These are phyloP conservation scores for Umbelopsis sp. DNA, from an alignment of 371 early-diverging fungal species.

Conservation along the genomic window DNA sequence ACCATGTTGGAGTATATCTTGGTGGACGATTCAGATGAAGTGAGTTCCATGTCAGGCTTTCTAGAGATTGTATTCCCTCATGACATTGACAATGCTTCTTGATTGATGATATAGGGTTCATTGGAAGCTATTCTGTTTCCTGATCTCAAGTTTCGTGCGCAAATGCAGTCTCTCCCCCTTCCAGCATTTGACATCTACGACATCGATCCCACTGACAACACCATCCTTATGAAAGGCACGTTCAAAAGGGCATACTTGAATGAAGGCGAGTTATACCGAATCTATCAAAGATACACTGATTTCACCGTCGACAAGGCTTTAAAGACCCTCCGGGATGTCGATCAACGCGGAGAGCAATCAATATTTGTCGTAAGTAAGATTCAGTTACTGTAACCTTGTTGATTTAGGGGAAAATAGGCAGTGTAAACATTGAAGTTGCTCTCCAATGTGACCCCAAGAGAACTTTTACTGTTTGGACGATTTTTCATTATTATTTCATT, in stretches of 20 bases:
- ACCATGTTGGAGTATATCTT: conserved; percentile 36
- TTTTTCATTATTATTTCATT: not conserved
- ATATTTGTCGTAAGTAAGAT: conserved; percentile 26
- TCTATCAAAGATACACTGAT: conserved; percentile 39
- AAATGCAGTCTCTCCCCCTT: conserved; percentile 16
- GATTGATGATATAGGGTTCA: conserved; percentile 28
- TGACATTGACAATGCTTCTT: not conserved
- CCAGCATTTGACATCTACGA: conserved; percentile 18
- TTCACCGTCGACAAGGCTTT: conserved; percentile 34
- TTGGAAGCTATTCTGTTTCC: conserved; percentile 35
- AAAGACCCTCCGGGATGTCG: conserved; percentile 26
- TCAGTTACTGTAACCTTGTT: not conserved
- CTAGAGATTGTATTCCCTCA: not conserved
- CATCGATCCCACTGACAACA: not conserved
- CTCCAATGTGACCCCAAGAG: too few relatives aligned
- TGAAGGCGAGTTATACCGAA: conserved; percentile 21
- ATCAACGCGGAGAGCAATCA: conserved; percentile 17
- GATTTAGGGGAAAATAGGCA: not conserved
- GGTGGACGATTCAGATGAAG: conserved; percentile 35
- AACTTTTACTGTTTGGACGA: not conserved
- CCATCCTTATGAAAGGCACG: conserved; percentile 23
- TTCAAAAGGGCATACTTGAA: conserved; percentile 9
- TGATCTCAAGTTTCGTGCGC: conserved; percentile 30
- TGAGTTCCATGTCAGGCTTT: not conserved
- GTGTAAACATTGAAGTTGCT: conserved; percentile 6